A percentile compares a stretch with the other conserved stretches of the same genome.
phyloP scores from a whole-genome alignment of 2,329 filamentous ascomycete genomes.

The Aspergillus proliferans region DNA sequence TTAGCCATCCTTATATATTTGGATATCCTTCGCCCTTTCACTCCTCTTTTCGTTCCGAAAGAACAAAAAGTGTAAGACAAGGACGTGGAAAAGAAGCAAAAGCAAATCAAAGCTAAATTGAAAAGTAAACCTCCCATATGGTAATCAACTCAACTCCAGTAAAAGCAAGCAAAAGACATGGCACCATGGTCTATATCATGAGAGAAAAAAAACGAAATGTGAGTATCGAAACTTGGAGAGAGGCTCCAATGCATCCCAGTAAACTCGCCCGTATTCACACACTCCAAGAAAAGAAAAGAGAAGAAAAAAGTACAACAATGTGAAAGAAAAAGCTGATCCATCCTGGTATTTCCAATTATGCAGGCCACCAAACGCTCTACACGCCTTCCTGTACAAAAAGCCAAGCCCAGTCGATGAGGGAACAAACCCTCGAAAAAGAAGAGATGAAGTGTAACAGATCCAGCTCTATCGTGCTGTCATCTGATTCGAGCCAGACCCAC shows the following conservation, averaged over 20 bases:
- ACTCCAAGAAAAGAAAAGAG: constrained; percentile 6
- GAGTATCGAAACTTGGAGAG: constrained; percentile 1
- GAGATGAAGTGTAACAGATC: neutral
- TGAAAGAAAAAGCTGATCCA: constrained; percentile 6
- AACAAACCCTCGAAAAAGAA: neutral
- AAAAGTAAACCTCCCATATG: neutral
- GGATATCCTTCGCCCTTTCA: too few relatives aligned
- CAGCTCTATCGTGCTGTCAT: constrained; percentile 26
- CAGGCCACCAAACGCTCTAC: constrained; percentile 9
- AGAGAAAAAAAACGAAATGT: neutral
- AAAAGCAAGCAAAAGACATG: neutral
- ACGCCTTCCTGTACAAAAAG: neutral
- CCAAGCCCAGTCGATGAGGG: neutral
- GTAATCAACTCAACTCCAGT: neutral
- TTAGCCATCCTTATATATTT: too few relatives aligned
- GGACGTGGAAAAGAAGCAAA: neutral
- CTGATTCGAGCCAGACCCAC: constrained; percentile 24
- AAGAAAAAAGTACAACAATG: constrained; percentile 4
- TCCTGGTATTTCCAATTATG: constrained; percentile 13
- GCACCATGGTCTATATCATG: constrained; percentile 2
- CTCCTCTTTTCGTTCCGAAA: neutral
- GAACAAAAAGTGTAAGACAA: neutral
- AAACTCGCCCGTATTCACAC: constrained; percentile 8
- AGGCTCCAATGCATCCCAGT: neutral
- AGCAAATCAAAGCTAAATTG: neutral